Percentiles rank a stretch among this genome's conserved stretches.
Conservation (phyloP, 768 basidiomycete species). For the Tulasnella sp. region DNA sequence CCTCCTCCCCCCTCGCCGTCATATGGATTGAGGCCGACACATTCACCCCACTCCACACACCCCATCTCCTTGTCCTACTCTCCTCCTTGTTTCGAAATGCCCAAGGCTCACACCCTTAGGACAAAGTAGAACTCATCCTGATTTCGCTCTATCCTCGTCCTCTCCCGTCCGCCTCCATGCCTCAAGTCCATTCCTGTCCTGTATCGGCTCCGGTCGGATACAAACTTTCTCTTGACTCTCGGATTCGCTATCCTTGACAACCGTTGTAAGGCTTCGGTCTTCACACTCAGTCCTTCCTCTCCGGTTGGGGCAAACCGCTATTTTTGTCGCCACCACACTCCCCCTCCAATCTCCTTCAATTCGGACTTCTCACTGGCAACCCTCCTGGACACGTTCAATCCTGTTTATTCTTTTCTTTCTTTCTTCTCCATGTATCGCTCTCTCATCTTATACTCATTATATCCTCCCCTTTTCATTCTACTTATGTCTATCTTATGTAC, state of each 20-base stretch:
- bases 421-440: too few species aligned
- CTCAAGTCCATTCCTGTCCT: neutral
- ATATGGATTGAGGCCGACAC: neutral
- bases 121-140: neutral
- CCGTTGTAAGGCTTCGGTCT: neutral
- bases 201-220: slow-evolving; percentile 2
- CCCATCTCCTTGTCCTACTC: neutral
- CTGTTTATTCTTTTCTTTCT: too few species aligned
- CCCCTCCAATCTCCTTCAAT: too few species aligned
- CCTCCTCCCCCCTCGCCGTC: neutral
- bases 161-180: neutral
- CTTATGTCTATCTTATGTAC: too few species aligned
- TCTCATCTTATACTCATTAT: too few species aligned
- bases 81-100: neutral
- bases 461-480: too few species aligned
- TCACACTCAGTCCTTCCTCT: neutral
- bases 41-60: neutral
- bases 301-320: too few species aligned
- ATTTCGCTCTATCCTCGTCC: neutral
- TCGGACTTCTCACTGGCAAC: too few species aligned
- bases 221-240: neutral
- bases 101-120: neutral
- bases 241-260: neutral
- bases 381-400: too few species aligned
- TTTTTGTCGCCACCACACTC: too few species aligned